Base-by-base conservation (phyloP, 2,329 filamentous ascomycete genomes). In the Fonsecaea pedrosoi region DNA sequence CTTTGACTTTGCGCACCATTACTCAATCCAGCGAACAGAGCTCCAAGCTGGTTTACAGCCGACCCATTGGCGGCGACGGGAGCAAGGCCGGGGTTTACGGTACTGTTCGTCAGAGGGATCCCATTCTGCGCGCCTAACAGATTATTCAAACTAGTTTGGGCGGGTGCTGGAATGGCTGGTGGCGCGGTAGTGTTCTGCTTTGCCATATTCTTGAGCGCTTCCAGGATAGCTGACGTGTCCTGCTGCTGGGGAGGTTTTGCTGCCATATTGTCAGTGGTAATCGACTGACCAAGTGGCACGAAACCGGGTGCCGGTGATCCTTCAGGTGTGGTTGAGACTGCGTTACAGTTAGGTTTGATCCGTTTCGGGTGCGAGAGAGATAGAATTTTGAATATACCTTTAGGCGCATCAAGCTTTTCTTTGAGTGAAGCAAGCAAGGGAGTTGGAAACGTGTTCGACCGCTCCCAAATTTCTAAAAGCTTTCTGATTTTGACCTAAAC, bases 401-500 rank as follows among this genome's bases (percentile, higher is more conserved):
- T 77, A 58, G 86, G 82, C 68, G 87, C 84, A 70, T 85, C 89
- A 74, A 96, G 79, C 79, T 92, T 94, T 76, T 92, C 86, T 81
- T 92, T 94, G 85, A 96, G 96, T 42, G 87, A 87, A n/a, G 82
- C 78, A 74, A 99, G 87, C 87, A 97, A 90, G 62, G 89, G 80
- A 50, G 85, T 78, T 32, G 95, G 93, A 79, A 99, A 98, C 25
- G 94, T 98, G 77, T 91, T 90, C 71, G 92, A 92, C 76, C 95
- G 95, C 78, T 97, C 94, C 95, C 95, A 99, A 73, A 99, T 99
- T 77, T 97, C 94, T 81, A 98, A 84, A 74, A 99, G 87, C 79
- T 98, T 98, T 77, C 86, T 89, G 80, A 98, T 94, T 83, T 97
- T 98, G 78, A 96, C 92, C 91, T 95, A 90, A 83, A 89, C 77